phyloP scores from a whole-genome alignment of 768 basidiomycete genomes.

The Leccinum obscurum region DNA sequence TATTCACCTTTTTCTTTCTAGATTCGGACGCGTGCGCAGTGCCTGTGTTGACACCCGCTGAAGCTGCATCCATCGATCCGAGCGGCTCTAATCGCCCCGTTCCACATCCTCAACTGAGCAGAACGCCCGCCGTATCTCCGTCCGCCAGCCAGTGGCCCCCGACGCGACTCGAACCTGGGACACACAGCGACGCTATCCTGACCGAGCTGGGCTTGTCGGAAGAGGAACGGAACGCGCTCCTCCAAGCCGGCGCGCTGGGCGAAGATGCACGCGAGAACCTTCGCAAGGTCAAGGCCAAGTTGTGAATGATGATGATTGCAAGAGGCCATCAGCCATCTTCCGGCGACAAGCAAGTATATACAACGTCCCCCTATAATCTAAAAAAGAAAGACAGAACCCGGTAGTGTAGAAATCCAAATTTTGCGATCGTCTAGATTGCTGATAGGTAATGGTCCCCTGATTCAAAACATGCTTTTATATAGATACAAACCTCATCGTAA shows the following conservation, averaged over 20 bases:
- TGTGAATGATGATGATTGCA: conserved; percentile 15
- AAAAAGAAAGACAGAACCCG: background rate
- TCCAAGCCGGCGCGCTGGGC: conserved; percentile 49
- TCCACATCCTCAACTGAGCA: conserved; percentile 51
- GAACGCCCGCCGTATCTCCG: conserved; percentile 16
- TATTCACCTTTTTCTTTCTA: conserved; percentile 24
- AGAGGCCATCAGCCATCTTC: background rate
- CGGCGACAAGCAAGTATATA: conserved; percentile 9
- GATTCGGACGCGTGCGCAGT: conserved; percentile 72
- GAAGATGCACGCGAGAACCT: conserved; percentile 26
- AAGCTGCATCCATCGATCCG: conserved; percentile 51
- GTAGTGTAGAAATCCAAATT: background rate
- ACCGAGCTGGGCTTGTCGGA: conserved; percentile 49
- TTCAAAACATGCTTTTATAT: background rate
- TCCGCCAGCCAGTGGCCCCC: conserved; percentile 2
- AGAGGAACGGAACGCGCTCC: conserved; percentile 41
- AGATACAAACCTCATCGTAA: background rate
- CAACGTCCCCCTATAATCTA: background rate
- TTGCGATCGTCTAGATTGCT: conserved; percentile 15
- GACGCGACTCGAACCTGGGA: conserved; percentile 44
- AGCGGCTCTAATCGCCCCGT: conserved; percentile 42
- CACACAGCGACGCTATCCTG: conserved; percentile 55
- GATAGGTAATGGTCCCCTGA: conserved; percentile 7
- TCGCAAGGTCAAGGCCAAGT: conserved; percentile 20
- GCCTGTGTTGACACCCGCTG: conserved; percentile 63